These are phyloP conservation scores for Candolleomyces efflorescens DNA, from an alignment of 768 basidiomycete species.

Conservation along the genomic window DNA sequence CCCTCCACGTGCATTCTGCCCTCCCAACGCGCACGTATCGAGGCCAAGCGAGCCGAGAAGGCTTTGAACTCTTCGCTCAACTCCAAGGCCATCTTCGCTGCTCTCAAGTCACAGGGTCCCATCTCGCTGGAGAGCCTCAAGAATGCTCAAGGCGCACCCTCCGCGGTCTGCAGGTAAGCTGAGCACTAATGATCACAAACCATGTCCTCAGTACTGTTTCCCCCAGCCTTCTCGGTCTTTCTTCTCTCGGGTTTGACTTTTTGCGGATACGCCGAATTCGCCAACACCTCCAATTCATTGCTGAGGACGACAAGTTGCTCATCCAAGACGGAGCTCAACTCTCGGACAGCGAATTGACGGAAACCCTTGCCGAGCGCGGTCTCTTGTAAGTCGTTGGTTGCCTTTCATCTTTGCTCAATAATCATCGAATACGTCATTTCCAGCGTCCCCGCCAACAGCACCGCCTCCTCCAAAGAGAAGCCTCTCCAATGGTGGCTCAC, in stretches of 20 bases:
- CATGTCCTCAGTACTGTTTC: conserved; percentile 4
- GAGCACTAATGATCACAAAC: neutral
- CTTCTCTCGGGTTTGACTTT: conserved; percentile 38
- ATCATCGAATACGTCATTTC: neutral
- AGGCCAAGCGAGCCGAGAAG: conserved; percentile 47
- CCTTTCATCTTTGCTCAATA: neutral
- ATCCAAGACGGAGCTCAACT: conserved; percentile 44
- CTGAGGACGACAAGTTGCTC: conserved; percentile 63
- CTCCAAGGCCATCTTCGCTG: conserved; percentile 32
- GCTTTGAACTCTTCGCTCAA: conserved; percentile 32
- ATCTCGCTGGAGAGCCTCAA: conserved; percentile 27
- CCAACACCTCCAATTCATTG: conserved; percentile 41
- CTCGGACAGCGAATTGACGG: conserved; percentile 50
- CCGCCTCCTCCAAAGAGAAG: conserved; percentile 40
- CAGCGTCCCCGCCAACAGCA: conserved; percentile 26
- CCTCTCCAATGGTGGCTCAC: conserved; percentile 66
- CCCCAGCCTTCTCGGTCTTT: conserved; percentile 35
- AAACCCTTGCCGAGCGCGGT: conserved; percentile 73
- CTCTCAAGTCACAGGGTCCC: conserved; percentile 29
- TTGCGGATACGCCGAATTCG: conserved; percentile 41
- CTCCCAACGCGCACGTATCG: conserved; percentile 68
- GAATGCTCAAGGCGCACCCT: conserved; percentile 24
- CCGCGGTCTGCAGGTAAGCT: conserved; percentile 58
- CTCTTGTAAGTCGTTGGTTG: conserved; percentile 47
- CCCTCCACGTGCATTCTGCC: conserved; percentile 87